Evolutionary conservation across 257 asterid genomes (phyloP), one percentile per base, ranked within the genome.

Genomic region (Solanum boliviense): DNA sequence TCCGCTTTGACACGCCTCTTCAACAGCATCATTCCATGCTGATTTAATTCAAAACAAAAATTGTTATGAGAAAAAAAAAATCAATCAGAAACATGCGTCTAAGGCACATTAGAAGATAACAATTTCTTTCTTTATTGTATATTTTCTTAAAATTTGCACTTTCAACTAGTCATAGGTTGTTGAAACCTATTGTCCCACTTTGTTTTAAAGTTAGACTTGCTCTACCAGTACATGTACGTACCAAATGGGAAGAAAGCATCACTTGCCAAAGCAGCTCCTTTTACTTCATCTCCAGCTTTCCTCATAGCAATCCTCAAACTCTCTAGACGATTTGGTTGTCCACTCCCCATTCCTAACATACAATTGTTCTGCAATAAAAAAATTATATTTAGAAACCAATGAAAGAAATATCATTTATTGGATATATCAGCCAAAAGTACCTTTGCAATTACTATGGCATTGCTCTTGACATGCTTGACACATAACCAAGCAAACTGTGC

Each of bases 191-290:
- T 3, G 35, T 41, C 70, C 75, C 25, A 44, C 72, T 35, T 52
- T 39, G 52, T 62, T 13, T 29, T 31, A 20, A 52, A 38, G 58
- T 41, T 23, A 41, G 18, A 15, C 60, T 48, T 15, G 39, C 25
- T 15, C 65, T 36, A 58, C 9, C 11, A 56, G 25, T 32, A 35
- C 41, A 36, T 18, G 85, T 29, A 84, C 70, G 88, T 92, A 96
- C 99, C 99, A 83, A 95, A 96, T 29, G 99, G 99, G 87, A 96
- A 96, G 93, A 96, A 96, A 72, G 99, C 99, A 89, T 96, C 99
- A 35, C 99, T 96, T 13, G 99, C 99, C 94, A 96, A 92, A 86
- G 98, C 94, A 84, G 98, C 99, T 91, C 98, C 98, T 89, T 95
- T 95, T 88, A 93, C 93, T 88, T 96, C 98, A 73, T 93, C 94